phyloP scores from a whole-genome alignment of 345 rosid genomes.

The Atalantia buxifolia region DNA sequence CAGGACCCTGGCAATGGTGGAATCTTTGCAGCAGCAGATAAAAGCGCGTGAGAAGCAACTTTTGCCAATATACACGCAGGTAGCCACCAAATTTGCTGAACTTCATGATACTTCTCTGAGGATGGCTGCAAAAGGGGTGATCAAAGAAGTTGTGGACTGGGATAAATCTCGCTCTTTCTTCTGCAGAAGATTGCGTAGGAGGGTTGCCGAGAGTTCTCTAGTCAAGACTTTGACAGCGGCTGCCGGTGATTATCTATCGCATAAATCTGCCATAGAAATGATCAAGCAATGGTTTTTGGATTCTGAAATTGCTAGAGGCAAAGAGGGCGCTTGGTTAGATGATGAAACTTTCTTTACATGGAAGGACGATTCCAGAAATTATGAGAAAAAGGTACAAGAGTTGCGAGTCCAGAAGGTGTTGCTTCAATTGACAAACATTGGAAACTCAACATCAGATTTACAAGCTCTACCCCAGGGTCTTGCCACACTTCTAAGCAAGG shows the following conservation, averaged over 20 bases:
- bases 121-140: constrained; percentile 95
- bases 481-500: constrained; percentile 83
- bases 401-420: constrained; percentile 73
- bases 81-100: constrained; percentile 93
- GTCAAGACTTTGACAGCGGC: constrained; percentile 60
- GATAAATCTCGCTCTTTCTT: constrained; percentile 62
- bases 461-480: constrained; percentile 88
- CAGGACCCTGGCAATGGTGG: constrained; percentile 34
- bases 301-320: constrained; percentile 49
- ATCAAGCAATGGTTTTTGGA: constrained; percentile 81
- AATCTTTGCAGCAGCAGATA: constrained; percentile 67
- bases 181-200: constrained; percentile 65
- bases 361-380: constrained; percentile 61
- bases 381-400: constrained; percentile 60
- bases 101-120: constrained; percentile 91
- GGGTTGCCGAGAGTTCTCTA: constrained; percentile 72
- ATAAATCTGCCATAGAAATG: constrained; percentile 58
- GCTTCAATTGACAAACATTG: constrained; percentile 59
- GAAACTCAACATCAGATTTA: constrained; percentile 65
- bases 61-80: constrained; percentile 81
- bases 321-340: constrained; percentile 66
- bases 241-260: constrained; percentile 60
- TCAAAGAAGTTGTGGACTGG: constrained; percentile 92
- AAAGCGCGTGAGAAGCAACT: constrained; percentile 81
- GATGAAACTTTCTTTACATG: constrained; percentile 83